Evolutionary conservation across 2,329 filamentous ascomycete genomes (phyloP).

Genomic region (Calonectria ilicicola): DNA sequence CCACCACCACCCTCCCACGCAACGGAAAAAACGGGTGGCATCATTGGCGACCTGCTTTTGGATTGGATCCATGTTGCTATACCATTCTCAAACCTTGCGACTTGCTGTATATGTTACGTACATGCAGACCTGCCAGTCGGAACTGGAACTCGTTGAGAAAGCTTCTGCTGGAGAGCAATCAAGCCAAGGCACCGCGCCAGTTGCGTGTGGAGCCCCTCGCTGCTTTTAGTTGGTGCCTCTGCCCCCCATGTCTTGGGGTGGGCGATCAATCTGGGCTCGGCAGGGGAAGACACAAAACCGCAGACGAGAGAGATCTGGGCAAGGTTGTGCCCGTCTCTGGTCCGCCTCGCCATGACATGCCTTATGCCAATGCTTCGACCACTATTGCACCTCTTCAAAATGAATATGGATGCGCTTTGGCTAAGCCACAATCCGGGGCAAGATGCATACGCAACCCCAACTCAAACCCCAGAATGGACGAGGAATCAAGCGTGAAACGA

Average conservation of each 20-base stretch:
- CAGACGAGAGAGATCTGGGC: constrained; percentile 4
- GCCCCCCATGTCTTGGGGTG: constrained; percentile 17
- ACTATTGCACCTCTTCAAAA: neutral
- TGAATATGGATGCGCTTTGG: neutral
- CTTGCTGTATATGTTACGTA: constrained; percentile 4
- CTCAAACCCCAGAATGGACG: neutral
- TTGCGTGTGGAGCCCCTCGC: constrained; percentile 11
- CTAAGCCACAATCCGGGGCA: constrained; percentile 8
- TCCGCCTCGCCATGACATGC: neutral
- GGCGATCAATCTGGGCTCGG: constrained; percentile 27
- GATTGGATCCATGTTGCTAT: neutral
- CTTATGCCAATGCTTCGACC: neutral
- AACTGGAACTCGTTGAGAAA: constrained; percentile 41
- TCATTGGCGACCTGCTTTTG: neutral
- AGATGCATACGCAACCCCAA: neutral
- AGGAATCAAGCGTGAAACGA: constrained; percentile 5
- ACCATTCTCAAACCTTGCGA: neutral
- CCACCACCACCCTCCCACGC: neutral
- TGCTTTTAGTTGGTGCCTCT: constrained; percentile 3
- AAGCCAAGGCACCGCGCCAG: constrained; percentile 3
- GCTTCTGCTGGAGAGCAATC: constrained; percentile 1
- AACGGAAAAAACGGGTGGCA: constrained; percentile 7
- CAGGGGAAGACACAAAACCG: constrained; percentile 11
- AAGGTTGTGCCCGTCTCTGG: neutral
- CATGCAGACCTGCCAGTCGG: neutral